Evolutionary conservation across 495 filamentous ascomycete genomes (phyloP), one percentile per base, ranked within the genome.

Genomic region (Pseudoneurospora amorphoporcata): DNA sequence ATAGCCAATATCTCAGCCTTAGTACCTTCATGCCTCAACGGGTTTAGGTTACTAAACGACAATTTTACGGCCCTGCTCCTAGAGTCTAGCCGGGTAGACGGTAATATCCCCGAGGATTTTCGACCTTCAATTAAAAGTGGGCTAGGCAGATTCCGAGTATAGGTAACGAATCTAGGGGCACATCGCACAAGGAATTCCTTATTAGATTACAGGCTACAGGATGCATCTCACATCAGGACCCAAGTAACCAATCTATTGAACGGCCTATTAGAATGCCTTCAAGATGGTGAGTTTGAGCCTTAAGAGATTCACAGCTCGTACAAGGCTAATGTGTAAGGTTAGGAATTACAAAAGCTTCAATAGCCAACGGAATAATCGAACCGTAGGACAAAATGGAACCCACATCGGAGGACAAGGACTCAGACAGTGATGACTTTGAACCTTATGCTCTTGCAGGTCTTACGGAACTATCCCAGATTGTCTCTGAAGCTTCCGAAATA

Each of bases 131-230:
- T 53, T 9, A 53, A 53, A 0, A 29, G 29, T 53, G 19, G 12
- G 45, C 5, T 53, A 19, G 45, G 45, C 9, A 53, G 45, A 14
- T 53, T 53, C 4, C 45, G 45, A 29, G 45, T 53, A 23, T 53
- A 19, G 45, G 19, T 23, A 3, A 29, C 10, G 8, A 53, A 53
- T 9, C 19, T 53, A 4, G 19, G 45, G 19, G 61, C 68, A 38
- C 68, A 74, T 35, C 40, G 39, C 9, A 45, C 45, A 0, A 70
- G 68, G 14, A 42, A 6, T 3, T 68, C 65, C 16, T 74, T 70
- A 0, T 77, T 87, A 0, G 83, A 85, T 38, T 83, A 81, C 69
- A 77, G 83, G 6, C 78, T 87, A 0, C 76, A 82, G 29, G 85
- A 87, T 70, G 82, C 84, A 0, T 83, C 83, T 0, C 82, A 86